Base-by-base conservation (phyloP, 805 yeast genomes). In the Metschnikowia koreensis region DNA sequence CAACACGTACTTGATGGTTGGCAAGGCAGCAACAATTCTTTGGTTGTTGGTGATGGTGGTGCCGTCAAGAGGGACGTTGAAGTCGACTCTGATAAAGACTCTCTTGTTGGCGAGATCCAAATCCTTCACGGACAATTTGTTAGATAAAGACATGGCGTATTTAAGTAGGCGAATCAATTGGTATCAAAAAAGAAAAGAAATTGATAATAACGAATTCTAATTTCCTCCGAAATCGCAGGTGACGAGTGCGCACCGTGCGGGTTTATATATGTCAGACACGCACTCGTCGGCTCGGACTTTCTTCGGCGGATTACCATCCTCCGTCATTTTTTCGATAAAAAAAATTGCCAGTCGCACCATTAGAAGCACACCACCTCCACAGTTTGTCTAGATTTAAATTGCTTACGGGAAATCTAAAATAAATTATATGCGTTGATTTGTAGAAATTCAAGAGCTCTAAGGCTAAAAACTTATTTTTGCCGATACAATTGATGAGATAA, bases 11-110 rank as follows among this genome's bases (percentile, higher is more conserved):
- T 96, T 75, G 80, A 94, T 94, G 64, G 99, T 93, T 74, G 99
- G 99, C 66, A 96, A 79, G 63, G 99, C 99, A 72, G 99, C 99
- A 66, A 92, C 98, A 69, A 94, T 94, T 80, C 99, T 87, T 81
- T 94, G 98, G 82, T 94, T 96, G 85, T 96, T 94, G 80, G 99
- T 96, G 81, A 94, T 94, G 71, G 86, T 92, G 68, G 82, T 83
- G 64, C 97, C 98, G 70, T 94, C 98, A 66, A 94, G 84, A 71
- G 96, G 96, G 60, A 88, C 96, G 78, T 88, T 88, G 83, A 88
- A 88, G 75, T 93, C 97, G 58, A 96, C 99, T 80, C 99, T 89
- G 82, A 94, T 93, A 80, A 94, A 92, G 74, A 94, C 99, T 73
- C 97, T 85, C 83, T 94, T 92, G 74, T 82, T 92, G 66, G 86